Base-by-base conservation (phyloP, 1,284 basidiomycete genomes). In the Pseudozyma sp. region DNA sequence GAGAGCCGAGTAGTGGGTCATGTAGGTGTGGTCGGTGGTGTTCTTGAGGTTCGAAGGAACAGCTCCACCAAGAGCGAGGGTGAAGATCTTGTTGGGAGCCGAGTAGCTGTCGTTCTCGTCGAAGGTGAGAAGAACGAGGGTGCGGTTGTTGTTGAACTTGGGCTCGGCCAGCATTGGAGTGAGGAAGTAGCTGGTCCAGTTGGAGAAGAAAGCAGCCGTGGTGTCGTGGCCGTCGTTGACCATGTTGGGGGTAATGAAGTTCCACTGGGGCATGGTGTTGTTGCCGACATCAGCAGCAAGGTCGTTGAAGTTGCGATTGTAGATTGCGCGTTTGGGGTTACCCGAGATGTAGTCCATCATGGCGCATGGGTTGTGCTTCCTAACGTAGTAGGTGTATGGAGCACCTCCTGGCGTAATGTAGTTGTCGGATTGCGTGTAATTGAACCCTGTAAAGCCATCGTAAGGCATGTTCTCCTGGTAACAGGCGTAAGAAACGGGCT, bases 191-290 rank as follows among this genome's bases (percentile, higher is more conserved):
- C 84, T 71, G 33, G 89, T 83, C 87, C 88, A 91, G 24, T 84
- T 77, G 11, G 85, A 85, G 31, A 86, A 84, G 72, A 88, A 16
- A 88, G 88, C 17, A 86, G 60, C 45, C 30, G 86, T 87, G 8
- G 90, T 90, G 81, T 91, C 90, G 73, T 91, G 78, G 0, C 85
- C 89, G 75, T 90, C 88, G 81, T 87, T 85, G 33, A 87, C 86
- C 54, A 89, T 80, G 82, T 90, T 90, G n/a, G 90, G 90, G 0
- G 90, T 90, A 55, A 91, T 84, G 78, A 89, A 91, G 33, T 85
- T 80, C 88, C 63, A 90, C 74, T 90, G 89, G 8, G 90, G 88
- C 30, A 91, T 80, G 3, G 85, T 85, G 49, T 87, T 81, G 31
- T 87, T 87, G 50, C 86, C 87, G 42, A 84, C 55, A 56, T 90